These are phyloP conservation scores for Macrophomina tecta DNA, from an alignment of 2,329 filamentous ascomycete species.

Conservation along the genomic window DNA sequence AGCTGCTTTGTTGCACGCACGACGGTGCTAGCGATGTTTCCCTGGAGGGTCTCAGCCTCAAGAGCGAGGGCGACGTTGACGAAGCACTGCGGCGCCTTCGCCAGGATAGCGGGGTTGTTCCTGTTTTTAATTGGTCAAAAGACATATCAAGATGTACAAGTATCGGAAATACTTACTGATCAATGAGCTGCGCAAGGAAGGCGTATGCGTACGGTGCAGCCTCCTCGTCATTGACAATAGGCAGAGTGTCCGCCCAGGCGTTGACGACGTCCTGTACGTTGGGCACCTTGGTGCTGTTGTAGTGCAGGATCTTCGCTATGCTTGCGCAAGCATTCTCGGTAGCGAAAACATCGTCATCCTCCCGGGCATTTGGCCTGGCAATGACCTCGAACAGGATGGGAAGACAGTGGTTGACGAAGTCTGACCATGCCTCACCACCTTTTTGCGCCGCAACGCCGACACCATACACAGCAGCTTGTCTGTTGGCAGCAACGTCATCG, in stretches of 20 bases:
- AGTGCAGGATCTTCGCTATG: slow-evolving; percentile 96
- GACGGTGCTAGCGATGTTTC: slow-evolving; percentile 78
- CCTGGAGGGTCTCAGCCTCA: slow-evolving; percentile 87
- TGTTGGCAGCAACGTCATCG: slow-evolving; percentile 85
- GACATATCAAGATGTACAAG: slow-evolving; percentile 21
- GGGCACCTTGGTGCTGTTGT: slow-evolving; percentile 76
- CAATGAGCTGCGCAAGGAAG: slow-evolving; percentile 88
- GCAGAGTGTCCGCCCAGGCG: slow-evolving; percentile 91
- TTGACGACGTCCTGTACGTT: slow-evolving; percentile 77
- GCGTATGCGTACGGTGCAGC: slow-evolving; percentile 95
- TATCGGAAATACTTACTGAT: slow-evolving; percentile 73
- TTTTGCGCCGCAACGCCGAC: slow-evolving; percentile 95
- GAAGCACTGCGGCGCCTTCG: slow-evolving; percentile 80
- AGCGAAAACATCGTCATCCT: slow-evolving; percentile 93
- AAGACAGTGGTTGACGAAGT: slow-evolving; percentile 81
- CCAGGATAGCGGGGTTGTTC: slow-evolving; percentile 80
- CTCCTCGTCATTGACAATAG: slow-evolving; percentile 94
- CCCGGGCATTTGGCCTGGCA: slow-evolving; percentile 78
- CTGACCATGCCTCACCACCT: slow-evolving; percentile 83
- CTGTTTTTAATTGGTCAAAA: slow-evolving; percentile 56
- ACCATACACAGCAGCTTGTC: slow-evolving; percentile 94
- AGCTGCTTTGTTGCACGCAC: slow-evolving; percentile 79
- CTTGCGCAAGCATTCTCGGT: slow-evolving; percentile 97
- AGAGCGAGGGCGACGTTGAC: slow-evolving; percentile 85
- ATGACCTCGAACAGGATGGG: slow-evolving; percentile 85